Conservation (phyloP, 2,329 filamentous ascomycete genomes). For the Dactylellina parvicollis region DNA sequence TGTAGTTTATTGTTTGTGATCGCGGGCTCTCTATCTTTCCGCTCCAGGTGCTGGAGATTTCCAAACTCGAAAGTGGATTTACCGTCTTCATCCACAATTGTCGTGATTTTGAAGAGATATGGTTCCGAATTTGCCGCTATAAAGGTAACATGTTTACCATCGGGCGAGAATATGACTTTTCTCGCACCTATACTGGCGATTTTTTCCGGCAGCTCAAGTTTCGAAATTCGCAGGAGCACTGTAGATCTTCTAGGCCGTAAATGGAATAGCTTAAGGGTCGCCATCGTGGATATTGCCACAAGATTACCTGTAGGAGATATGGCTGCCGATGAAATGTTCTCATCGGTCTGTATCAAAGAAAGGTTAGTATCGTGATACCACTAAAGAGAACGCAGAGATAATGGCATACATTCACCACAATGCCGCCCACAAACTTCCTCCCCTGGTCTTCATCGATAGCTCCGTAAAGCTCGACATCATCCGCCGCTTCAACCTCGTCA, state of each 20-base stretch:
- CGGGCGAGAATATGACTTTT: constrained; percentile 74
- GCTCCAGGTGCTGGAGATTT: constrained; percentile 35
- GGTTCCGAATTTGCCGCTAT: constrained; percentile 64
- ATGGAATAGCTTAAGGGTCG: constrained; percentile 80
- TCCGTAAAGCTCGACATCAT: constrained; percentile 59
- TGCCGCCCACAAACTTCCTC: constrained; percentile 74
- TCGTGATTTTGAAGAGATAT: constrained; percentile 55
- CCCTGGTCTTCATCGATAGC: constrained; percentile 62
- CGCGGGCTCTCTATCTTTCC: constrained; percentile 41
- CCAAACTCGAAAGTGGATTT: constrained; percentile 38
- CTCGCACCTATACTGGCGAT: constrained; percentile 73
- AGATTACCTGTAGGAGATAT: constrained; percentile 77
- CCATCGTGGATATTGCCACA: constrained; percentile 78
- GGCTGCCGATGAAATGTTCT: constrained; percentile 79
- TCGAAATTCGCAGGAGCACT: constrained; percentile 41
- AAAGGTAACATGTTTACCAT: constrained; percentile 75
- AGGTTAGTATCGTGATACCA: constrained; percentile 49
- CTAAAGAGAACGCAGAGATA: neutral
- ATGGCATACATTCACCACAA: constrained; percentile 66
- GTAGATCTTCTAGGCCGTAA: constrained; percentile 66
- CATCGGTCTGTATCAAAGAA: constrained; percentile 71
- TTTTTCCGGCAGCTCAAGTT: constrained; percentile 38
- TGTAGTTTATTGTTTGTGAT: constrained; percentile 21
- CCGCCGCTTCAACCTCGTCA: constrained; percentile 62
- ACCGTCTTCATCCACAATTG: constrained; percentile 10